These are phyloP conservation scores for Annona squamosa DNA, from an alignment of 164 flowering plant species.

Conservation along the genomic window DNA sequence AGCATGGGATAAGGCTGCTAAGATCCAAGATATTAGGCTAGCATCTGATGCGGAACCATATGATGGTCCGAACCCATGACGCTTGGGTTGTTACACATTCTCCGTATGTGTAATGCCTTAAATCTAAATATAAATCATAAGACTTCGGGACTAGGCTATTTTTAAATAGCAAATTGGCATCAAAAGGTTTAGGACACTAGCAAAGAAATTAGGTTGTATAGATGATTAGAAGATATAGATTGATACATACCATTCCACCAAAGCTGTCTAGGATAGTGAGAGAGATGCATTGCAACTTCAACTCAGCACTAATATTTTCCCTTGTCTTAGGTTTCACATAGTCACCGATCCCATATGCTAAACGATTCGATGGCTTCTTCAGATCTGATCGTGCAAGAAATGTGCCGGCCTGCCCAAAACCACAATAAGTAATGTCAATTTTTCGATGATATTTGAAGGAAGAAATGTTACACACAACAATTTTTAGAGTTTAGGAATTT, in stretches of 20 bases:
- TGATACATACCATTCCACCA: conserved; percentile 74
- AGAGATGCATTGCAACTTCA: conserved; percentile 79
- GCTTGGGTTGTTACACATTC: too few relatives aligned
- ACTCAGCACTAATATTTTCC: conserved; percentile 78
- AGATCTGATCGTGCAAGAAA: conserved; percentile 90
- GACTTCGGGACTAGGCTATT: too few relatives aligned
- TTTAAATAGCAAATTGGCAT: too few relatives aligned
- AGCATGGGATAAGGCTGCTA: too few relatives aligned
- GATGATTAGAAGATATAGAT: not conserved
- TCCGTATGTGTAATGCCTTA: too few relatives aligned
- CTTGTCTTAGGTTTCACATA: conserved; percentile 72
- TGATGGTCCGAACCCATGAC: too few relatives aligned
- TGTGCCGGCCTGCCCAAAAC: conserved; percentile 69
- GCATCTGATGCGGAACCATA: too few relatives aligned
- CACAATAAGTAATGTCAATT: not conserved
- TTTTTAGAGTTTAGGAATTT: not conserved
- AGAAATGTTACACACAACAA: not conserved
- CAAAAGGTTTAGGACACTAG: too few relatives aligned
- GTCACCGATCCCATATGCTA: conserved; percentile 81
- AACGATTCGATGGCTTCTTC: conserved; percentile 73
- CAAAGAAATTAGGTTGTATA: not conserved
- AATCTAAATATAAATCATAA: too few relatives aligned
- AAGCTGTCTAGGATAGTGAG: conserved; percentile 78
- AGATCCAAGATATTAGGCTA: too few relatives aligned
- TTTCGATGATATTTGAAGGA: not conserved